Evolutionary conservation across 1,284 basidiomycete genomes (phyloP), one percentile per base, ranked within the genome.

Genomic region (Ganoderma meredithae): DNA sequence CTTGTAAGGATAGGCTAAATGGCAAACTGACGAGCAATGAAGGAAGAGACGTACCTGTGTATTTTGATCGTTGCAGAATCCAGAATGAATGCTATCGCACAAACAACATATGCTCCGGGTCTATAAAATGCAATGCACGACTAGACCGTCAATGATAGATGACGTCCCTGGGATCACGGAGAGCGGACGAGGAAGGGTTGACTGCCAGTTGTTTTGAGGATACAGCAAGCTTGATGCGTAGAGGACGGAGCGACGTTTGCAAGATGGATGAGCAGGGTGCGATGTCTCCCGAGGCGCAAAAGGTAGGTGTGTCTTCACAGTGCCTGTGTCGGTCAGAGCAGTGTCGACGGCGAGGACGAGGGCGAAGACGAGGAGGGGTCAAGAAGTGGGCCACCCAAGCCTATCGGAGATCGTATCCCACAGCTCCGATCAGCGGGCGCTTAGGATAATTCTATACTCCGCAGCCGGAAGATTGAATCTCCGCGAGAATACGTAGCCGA

Each of bases 11-110:
- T 58, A 13, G 53, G 58, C 64, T 66, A 58, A 60, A 62, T 59
- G 61, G 44, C 40, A 59, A 17, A 41, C 43, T n/a, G 39, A 40
- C 10, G 61, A 66, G 65, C 44, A 31, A 55, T 8, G 52, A 22
- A 36, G 59, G 64, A n/a, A 44, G 22, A 33, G 40, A 66, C 71
- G 63, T 65, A 72, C 71, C 65, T 53, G n/a, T n/a, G 31, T 15
- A 49, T 27, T 67, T 39, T 44, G 52, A 63, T 53, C 65, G 62
- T 27, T 67, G 43, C 31, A 36, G 33, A 60, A 70, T 72, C 69
- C 56, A 60, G 61, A 36, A 41, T 53, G 44, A 52, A 44, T 33
- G 47, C 69, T 72, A 70, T 68, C 67, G 64, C 63, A 64, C 67
- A 31, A 49, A 41, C 27, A 61, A 60, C 71, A 72, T 72, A 63